A percentile compares a stretch with the other conserved stretches of the same genome.
phyloP scores from a whole-genome alignment of 768 basidiomycete genomes.

The Kwoniella europaea region DNA sequence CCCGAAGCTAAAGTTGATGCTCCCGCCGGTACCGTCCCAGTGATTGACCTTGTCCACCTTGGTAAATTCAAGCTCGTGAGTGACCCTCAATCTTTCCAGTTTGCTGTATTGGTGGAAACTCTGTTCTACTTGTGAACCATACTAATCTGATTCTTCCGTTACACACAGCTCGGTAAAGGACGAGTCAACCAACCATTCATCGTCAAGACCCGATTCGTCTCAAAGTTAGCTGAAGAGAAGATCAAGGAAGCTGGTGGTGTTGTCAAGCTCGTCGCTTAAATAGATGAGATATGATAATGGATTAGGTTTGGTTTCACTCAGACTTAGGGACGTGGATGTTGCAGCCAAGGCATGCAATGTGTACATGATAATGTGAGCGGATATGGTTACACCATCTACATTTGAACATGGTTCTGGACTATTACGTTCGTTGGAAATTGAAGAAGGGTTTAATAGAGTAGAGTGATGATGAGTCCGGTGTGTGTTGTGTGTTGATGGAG shows the following conservation, averaged over 20 bases:
- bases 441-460: neutral
- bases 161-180: slow-evolving; percentile 79
- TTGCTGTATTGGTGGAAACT: too few relatives aligned
- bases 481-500: too few relatives aligned
- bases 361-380: slow-evolving; percentile 23
- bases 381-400: neutral
- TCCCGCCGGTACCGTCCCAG: slow-evolving; percentile 70
- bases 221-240: slow-evolving; percentile 75
- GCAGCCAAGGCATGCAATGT: slow-evolving; percentile 35
- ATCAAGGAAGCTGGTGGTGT: slow-evolving; percentile 75
- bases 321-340: slow-evolving; percentile 18
- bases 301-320: slow-evolving; percentile 5
- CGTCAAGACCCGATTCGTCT: slow-evolving; percentile 96
- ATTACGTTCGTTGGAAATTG: neutral
- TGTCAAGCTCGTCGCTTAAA: slow-evolving; percentile 85
- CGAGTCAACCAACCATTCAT: slow-evolving; percentile 82
- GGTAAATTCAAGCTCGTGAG: slow-evolving; percentile 59
- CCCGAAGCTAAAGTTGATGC: slow-evolving; percentile 58
- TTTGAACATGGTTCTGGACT: neutral
- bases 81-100: slow-evolving; percentile 1
- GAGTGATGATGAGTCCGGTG: too few relatives aligned
- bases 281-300: neutral
- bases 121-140: too few relatives aligned
- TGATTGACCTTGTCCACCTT: slow-evolving; percentile 71
- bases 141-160: neutral